Evolutionary conservation across 2,329 filamentous ascomycete genomes (phyloP), one percentile per base, ranked within the genome.

Genomic region (Xylariaceae sp.): DNA sequence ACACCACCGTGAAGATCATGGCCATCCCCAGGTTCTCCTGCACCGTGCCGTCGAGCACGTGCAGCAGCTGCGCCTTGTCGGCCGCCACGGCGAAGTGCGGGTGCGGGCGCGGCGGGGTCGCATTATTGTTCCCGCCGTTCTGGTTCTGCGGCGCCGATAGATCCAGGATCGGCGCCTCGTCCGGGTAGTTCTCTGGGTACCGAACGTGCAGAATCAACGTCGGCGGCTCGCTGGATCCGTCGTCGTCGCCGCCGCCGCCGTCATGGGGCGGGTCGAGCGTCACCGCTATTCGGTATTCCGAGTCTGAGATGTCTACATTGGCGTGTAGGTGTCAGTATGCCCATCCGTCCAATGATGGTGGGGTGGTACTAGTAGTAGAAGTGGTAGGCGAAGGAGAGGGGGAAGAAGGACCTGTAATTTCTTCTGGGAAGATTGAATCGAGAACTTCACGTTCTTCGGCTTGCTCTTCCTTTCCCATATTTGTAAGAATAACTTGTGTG

Each of bases 371-470:
- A 21, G 47, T 43, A 37, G 32, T 37, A 37, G 21, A 44, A 12
- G 40, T 10, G 41, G 1, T 48, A 37, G 19, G 18, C 7, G 12
- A 18, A 48, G 20, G 42, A 44, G 20, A 20, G 40, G 20, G 20
- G 44, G 45, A 44, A 42, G 16, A 65, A 65, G 42, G 70, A 93
- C 92, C 89, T 83, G 88, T 93, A 66, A 99, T 96, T 78, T 99
- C 95, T 58, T 99, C 93, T 1, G 95, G 92, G 67, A 98, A 99
- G 71, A 99, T 99, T 59, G 93, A 97, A 71, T 96, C 91, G 72
- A 99, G 91, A 67, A 99, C 93, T 75, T 99, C 95, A 60, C 93
- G 88, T 82, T 99, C 95, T 78, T 99, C 95, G 64, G 88, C 78
- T 75, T 99, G 95, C 59, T 99, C 95, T 81, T 98, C 93, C 72